These are phyloP conservation scores for Suhomyces tanzawaensis DNA, from an alignment of 805 yeast genomes.

Conservation along the genomic window DNA sequence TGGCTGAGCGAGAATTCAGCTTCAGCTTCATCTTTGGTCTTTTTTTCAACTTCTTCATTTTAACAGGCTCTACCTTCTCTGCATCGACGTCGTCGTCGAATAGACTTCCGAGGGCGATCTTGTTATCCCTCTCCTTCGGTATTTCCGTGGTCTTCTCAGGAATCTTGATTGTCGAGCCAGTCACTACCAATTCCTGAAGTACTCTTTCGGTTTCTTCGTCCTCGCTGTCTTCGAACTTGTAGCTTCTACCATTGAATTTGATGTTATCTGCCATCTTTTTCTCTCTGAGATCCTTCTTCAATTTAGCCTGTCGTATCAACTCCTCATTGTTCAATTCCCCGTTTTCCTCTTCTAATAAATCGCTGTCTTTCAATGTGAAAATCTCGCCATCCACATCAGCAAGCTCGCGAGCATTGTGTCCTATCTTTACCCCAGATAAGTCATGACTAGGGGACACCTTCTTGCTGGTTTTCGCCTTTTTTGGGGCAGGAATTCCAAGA, in stretches of 20 bases:
- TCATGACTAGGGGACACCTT: slow-evolving; percentile 18
- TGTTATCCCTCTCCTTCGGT: neutral
- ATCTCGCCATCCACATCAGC: slow-evolving; percentile 41
- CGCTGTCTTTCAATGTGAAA: slow-evolving; percentile 57
- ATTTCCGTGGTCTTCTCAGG: neutral
- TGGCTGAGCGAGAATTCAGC: neutral
- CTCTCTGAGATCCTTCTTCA: slow-evolving; percentile 29
- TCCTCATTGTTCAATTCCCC: slow-evolving; percentile 41
- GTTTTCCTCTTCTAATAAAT: slow-evolving; percentile 30
- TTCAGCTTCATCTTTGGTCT: slow-evolving; percentile 31
- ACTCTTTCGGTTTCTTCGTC: slow-evolving; percentile 10
- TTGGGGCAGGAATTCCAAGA: slow-evolving; percentile 18
- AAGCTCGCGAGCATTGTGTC: slow-evolving; percentile 45
- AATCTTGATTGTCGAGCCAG: neutral
- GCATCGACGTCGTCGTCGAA: slow-evolving; percentile 11
- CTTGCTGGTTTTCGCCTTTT: slow-evolving; percentile 3
- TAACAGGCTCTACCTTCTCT: slow-evolving; percentile 18
- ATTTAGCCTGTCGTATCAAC: slow-evolving; percentile 21
- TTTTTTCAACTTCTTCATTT: slow-evolving; percentile 44
- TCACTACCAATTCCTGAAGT: neutral
- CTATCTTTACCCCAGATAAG: slow-evolving; percentile 39
- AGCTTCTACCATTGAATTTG: slow-evolving; percentile 22
- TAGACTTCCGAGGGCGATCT: neutral
- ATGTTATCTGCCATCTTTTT: slow-evolving; percentile 20
- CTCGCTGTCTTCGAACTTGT: slow-evolving; percentile 9